Evolutionary conservation across 495 filamentous ascomycete species (phyloP).

Genomic region (Terfezia claveryi): DNA sequence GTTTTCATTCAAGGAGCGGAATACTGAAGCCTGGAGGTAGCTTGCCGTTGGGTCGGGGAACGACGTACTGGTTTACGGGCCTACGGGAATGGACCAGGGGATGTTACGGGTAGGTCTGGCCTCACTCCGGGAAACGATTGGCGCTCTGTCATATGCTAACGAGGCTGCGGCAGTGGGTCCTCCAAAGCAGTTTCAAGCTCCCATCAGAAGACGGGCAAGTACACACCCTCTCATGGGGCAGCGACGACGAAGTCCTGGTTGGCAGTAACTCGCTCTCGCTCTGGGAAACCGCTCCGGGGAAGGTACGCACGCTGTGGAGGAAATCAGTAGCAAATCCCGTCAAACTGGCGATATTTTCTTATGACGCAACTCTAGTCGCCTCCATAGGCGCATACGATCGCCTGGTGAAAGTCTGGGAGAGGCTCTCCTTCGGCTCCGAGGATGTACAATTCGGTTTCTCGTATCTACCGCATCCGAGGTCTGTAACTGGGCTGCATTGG

Average conservation of each 20-base stretch:
- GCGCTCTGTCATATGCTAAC: constrained; percentile 1
- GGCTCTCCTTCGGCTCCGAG: constrained; percentile 61
- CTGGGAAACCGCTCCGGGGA: constrained; percentile 32
- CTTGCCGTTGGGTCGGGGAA: constrained; percentile 48
- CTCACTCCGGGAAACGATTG: background rate
- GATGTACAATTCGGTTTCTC: constrained; percentile 75
- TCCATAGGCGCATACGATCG: constrained; percentile 61
- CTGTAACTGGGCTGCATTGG: constrained; percentile 73
- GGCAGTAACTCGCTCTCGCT: constrained; percentile 50
- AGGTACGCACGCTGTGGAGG: constrained; percentile 40
- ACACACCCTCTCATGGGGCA: constrained; percentile 65
- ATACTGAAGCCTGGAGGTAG: background rate
- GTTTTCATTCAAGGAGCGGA: background rate
- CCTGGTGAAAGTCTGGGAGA: constrained; percentile 79
- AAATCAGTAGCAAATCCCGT: constrained; percentile 47
- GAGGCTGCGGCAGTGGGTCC: constrained; percentile 27
- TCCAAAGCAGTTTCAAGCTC: constrained; percentile 23
- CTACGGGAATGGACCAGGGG: constrained; percentile 47
- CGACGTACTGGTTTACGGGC: constrained; percentile 57
- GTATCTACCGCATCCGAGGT: constrained; percentile 64
- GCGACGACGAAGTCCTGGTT: constrained; percentile 56
- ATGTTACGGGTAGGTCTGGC: constrained; percentile 35
- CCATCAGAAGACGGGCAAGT: constrained; percentile 10
- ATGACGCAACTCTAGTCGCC: constrained; percentile 66
- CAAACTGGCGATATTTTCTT: constrained; percentile 60